A percentile compares a stretch with the other conserved stretches of the same genome.
These are phyloP conservation scores for Acer campestre DNA, from an alignment of 345 rosid species.

Conservation along the genomic window DNA sequence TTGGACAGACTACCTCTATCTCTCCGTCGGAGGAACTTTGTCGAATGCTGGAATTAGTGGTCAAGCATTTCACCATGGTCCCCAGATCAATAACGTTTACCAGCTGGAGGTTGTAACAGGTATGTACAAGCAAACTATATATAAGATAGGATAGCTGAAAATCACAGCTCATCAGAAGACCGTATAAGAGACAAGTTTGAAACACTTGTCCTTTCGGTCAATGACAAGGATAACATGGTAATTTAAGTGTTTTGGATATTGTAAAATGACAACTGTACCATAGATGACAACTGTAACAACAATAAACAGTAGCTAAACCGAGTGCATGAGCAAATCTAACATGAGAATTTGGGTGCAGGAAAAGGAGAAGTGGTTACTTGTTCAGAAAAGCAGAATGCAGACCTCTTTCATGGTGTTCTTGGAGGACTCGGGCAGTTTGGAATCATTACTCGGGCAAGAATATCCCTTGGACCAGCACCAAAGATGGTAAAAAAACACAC, in stretches of 20 bases:
- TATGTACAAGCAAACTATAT: slow-evolving; percentile 45
- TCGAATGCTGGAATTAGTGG: slow-evolving; percentile 96
- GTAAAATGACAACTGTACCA: slow-evolving; percentile 21
- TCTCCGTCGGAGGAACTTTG: slow-evolving; percentile 88
- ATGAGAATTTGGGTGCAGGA: slow-evolving; percentile 53
- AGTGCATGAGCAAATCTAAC: slow-evolving; percentile 14
- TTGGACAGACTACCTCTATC: slow-evolving; percentile 97
- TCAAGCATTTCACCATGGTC: slow-evolving; percentile 88
- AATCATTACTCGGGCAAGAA: slow-evolving; percentile 80
- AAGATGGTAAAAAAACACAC: slow-evolving; percentile 50
- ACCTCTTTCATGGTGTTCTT: slow-evolving; percentile 82
- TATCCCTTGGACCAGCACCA: slow-evolving; percentile 71
- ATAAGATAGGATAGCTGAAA: not conserved
- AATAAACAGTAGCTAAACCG: not conserved
- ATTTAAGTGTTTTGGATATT: slow-evolving; percentile 9
- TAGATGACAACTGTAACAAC: not conserved
- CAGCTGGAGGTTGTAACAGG: slow-evolving; percentile 94
- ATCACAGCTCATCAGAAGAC: too few species aligned
- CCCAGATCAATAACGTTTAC: slow-evolving; percentile 81
- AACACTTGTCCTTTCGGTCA: not conserved
- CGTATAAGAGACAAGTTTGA: not conserved
- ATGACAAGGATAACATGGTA: not conserved
- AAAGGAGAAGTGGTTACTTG: slow-evolving; percentile 83
- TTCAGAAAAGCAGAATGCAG: slow-evolving; percentile 72
- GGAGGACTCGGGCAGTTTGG: slow-evolving; percentile 99